A percentile compares a stretch with the other conserved stretches of the same genome.
These are phyloP conservation scores for Euphrasia confusa DNA, from an alignment of 257 asterid genomes.

Conservation along the genomic window DNA sequence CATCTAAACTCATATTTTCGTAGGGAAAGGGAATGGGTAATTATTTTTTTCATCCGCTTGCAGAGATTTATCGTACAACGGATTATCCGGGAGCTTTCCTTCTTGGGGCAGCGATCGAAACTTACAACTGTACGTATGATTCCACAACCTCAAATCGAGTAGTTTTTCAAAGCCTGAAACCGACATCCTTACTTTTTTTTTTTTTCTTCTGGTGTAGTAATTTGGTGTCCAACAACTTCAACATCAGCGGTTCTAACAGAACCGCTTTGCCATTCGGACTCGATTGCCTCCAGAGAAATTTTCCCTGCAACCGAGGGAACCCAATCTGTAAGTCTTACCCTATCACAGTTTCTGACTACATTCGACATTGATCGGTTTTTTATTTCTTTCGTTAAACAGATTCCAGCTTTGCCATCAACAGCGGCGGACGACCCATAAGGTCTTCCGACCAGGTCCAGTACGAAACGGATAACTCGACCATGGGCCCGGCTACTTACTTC, in stretches of 20 bases:
- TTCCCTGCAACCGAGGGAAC: conserved; percentile 52
- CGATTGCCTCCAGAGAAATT: conserved; percentile 66
- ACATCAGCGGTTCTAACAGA: conserved; percentile 33
- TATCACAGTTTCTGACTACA: background rate
- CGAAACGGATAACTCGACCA: conserved; percentile 48
- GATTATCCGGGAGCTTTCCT: conserved; percentile 68
- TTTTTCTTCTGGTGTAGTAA: conserved; percentile 40
- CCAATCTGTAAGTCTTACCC: conserved; percentile 48
- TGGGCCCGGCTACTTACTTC: conserved; percentile 68
- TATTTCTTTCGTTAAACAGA: conserved; percentile 29
- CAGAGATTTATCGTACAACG: conserved; percentile 77
- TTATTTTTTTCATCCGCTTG: too few relatives aligned
- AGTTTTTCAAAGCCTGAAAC: background rate
- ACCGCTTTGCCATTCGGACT: conserved; percentile 57
- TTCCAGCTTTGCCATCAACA: conserved; percentile 58
- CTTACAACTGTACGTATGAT: conserved; percentile 55
- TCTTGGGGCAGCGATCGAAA: conserved; percentile 48
- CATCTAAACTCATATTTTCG: too few relatives aligned
- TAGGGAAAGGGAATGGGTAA: too few relatives aligned
- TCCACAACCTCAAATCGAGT: background rate
- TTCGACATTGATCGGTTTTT: background rate
- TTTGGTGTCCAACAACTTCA: conserved; percentile 74
- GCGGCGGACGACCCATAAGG: conserved; percentile 55
- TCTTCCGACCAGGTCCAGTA: conserved; percentile 35
- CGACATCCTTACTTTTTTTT: too few relatives aligned